These are phyloP conservation scores for Trichodelitschia bisporula DNA, from an alignment of 495 filamentous ascomycete species.

Conservation along the genomic window DNA sequence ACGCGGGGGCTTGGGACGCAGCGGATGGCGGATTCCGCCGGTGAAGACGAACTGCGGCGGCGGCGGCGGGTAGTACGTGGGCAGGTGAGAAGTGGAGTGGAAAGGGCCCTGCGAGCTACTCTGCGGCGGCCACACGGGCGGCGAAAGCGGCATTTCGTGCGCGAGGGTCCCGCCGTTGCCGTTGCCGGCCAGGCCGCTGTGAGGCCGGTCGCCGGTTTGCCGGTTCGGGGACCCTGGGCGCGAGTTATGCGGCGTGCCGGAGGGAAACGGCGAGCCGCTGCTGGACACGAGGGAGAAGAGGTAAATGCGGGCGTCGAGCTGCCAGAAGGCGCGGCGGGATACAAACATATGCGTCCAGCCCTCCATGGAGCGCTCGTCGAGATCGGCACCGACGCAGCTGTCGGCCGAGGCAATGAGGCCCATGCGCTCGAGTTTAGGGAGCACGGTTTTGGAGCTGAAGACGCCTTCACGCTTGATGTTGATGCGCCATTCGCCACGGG, in stretches of 20 bases:
- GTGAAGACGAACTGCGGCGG: conserved; percentile 63
- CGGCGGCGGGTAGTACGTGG: conserved; percentile 71
- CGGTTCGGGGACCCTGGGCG: conserved; percentile 35
- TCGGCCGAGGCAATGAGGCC: conserved; percentile 55
- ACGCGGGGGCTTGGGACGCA: conserved; percentile 69
- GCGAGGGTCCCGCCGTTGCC: conserved; percentile 11
- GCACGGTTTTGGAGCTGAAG: conserved; percentile 51
- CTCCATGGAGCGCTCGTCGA: conserved; percentile 32
- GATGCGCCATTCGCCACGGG: conserved; percentile 70
- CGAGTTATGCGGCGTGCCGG: conserved; percentile 27
- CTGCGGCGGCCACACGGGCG: conserved; percentile 13
- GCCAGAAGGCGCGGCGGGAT: conserved; percentile 67
- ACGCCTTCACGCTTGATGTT: conserved; percentile 69
- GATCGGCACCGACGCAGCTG: conserved; percentile 41
- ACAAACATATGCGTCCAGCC: conserved; percentile 67
- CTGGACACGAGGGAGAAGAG: conserved; percentile 61
- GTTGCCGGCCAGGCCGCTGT: not conserved
- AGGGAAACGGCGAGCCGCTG: conserved; percentile 27
- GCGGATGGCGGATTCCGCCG: conserved; percentile 56
- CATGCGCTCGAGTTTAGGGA: conserved; percentile 89
- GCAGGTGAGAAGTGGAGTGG: conserved; percentile 52
- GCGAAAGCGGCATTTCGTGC: conserved; percentile 12
- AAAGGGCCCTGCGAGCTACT: conserved; percentile 33
- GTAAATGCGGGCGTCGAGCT: conserved; percentile 64
- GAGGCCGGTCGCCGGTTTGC: conserved; percentile 17